Conservation (phyloP, 2,329 filamentous ascomycete species). For the Cercospora sp. region DNA sequence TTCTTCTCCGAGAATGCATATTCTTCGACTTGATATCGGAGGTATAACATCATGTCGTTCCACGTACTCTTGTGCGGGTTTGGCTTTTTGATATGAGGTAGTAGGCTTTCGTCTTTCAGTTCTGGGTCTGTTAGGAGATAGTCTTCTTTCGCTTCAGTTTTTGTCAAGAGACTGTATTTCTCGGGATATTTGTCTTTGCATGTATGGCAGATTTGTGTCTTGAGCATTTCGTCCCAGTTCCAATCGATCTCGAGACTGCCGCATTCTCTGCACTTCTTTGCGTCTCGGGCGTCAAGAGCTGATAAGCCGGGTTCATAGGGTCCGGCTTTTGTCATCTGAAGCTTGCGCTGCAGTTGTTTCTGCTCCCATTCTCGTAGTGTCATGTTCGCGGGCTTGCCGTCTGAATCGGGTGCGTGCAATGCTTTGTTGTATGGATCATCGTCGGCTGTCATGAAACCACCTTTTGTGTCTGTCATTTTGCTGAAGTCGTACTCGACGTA, state of each 20-base stretch:
- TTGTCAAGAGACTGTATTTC: constrained; percentile 92
- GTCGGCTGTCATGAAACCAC: constrained; percentile 85
- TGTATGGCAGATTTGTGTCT: constrained; percentile 68
- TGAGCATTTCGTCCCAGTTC: constrained; percentile 87
- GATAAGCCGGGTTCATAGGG: constrained; percentile 89
- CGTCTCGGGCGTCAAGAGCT: constrained; percentile 60
- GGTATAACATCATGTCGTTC: constrained; percentile 98
- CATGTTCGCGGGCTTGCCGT: constrained; percentile 76
- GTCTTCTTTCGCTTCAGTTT: constrained; percentile 93
- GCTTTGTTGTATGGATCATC: constrained; percentile 90
- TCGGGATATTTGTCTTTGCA: constrained; percentile 92
- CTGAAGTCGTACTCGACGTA: constrained; percentile 98
- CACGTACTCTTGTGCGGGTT: constrained; percentile 96
- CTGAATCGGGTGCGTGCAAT: constrained; percentile 59
- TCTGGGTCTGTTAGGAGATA: constrained; percentile 95
- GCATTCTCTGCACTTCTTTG: constrained; percentile 79
- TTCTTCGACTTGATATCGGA: constrained; percentile 90
- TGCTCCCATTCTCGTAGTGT: constrained; percentile 88
- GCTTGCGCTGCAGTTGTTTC: constrained; percentile 69
- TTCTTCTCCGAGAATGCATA: constrained; percentile 81
- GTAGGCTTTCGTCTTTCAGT: constrained; percentile 79
- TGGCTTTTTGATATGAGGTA: constrained; percentile 83
- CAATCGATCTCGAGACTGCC: constrained; percentile 84
- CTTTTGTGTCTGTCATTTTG: constrained; percentile 97
- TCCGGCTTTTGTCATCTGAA: constrained; percentile 73